Percentiles rank a stretch among this genome's conserved stretches.
These are phyloP conservation scores for Lachancea lanzarotensis DNA, from an alignment of 805 yeast genomes.

Conservation along the genomic window DNA sequence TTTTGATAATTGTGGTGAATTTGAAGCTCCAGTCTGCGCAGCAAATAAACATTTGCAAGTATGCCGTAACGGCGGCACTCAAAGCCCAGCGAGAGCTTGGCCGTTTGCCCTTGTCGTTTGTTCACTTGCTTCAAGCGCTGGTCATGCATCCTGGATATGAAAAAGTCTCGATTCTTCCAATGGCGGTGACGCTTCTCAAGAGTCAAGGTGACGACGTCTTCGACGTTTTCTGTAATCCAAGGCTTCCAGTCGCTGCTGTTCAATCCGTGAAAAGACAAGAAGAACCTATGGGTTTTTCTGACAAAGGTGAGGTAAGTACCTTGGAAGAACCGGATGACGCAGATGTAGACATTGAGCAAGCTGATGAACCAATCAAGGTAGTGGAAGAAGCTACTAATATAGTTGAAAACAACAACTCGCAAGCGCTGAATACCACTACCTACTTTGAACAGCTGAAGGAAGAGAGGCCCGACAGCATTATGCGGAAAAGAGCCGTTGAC, in stretches of 20 bases:
- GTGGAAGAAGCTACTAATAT: neutral
- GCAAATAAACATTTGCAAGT: constrained; percentile 51
- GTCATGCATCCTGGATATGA: constrained; percentile 64
- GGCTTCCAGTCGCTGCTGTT: constrained; percentile 51
- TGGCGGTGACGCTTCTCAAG: constrained; percentile 47
- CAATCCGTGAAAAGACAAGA: constrained; percentile 18
- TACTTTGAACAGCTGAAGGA: constrained; percentile 13
- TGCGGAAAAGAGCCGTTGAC: constrained; percentile 12
- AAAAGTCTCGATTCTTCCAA: constrained; percentile 61
- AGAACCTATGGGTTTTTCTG: neutral
- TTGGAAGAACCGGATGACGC: neutral
- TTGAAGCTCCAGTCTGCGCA: constrained; percentile 55
- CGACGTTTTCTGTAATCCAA: constrained; percentile 63
- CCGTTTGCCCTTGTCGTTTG: constrained; percentile 22
- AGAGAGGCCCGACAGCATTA: constrained; percentile 22
- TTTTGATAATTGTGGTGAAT: constrained; percentile 42
- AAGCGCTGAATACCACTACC: neutral
- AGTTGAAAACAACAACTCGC: neutral
- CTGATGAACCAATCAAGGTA: neutral
- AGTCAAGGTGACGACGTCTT: constrained; percentile 43
- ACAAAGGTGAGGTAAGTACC: neutral
- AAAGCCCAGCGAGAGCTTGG: constrained; percentile 26
- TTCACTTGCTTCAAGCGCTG: constrained; percentile 45
- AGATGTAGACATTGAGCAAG: neutral
- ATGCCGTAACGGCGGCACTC: constrained; percentile 36